These are phyloP conservation scores for Monosporascus ibericus DNA, from an alignment of 2,329 filamentous ascomycete genomes.

Conservation along the genomic window DNA sequence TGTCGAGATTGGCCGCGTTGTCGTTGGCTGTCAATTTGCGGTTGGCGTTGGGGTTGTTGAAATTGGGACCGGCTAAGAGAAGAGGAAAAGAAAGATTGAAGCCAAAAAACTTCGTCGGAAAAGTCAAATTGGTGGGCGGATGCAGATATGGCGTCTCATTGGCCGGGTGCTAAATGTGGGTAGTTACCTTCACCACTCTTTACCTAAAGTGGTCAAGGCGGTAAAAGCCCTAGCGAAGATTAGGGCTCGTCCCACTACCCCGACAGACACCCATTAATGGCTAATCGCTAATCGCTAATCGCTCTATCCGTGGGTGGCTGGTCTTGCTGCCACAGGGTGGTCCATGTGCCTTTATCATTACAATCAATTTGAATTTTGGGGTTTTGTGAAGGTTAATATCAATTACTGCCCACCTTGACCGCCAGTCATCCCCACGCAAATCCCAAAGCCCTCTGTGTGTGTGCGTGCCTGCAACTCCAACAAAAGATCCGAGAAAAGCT, in stretches of 20 bases:
- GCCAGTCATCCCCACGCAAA: neutral
- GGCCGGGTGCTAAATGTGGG: neutral
- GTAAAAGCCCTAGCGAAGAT: neutral
- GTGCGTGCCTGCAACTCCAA: too few species aligned
- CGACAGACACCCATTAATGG: too few species aligned
- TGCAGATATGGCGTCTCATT: neutral
- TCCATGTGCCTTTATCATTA: too few species aligned
- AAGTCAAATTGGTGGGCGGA: neutral
- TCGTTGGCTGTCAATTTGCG: conserved; percentile 13
- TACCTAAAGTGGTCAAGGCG: too few species aligned
- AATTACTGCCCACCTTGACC: neutral
- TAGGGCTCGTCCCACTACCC: neutral
- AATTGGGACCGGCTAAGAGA: conserved; percentile 9
- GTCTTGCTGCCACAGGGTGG: too few species aligned
- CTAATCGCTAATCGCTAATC: too few species aligned
- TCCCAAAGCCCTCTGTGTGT: neutral
- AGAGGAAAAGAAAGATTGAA: conserved; percentile 6
- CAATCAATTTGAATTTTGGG: neutral
- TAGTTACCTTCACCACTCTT: neutral
- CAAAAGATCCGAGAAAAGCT: neutral
- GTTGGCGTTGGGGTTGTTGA: conserved; percentile 17
- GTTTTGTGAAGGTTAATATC: neutral
- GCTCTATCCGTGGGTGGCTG: too few species aligned
- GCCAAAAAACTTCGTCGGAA: neutral
- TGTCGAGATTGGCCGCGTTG: conserved; percentile 21